A percentile compares a stretch with the other conserved stretches of the same genome.
phyloP scores from a whole-genome alignment of 1,284 basidiomycete species.

The Gastroboletus turbinatus region DNA sequence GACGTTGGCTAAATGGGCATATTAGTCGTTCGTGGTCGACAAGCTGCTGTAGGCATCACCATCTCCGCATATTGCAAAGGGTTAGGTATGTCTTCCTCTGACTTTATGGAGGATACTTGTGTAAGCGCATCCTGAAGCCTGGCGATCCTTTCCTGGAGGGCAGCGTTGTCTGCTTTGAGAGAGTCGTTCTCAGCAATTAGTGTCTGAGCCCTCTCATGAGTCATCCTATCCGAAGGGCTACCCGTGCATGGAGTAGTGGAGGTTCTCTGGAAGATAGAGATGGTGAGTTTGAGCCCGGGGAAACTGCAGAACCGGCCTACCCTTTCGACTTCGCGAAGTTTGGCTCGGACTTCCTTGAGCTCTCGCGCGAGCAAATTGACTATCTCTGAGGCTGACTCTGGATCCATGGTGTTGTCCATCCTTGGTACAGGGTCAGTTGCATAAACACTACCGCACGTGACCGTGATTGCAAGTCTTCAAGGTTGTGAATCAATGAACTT shows the following conservation, averaged over 20 bases:
- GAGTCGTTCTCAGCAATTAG: constrained; percentile 17
- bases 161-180: constrained; percentile 23
- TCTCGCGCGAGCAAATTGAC: constrained; percentile 29
- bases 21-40: constrained; percentile 3
- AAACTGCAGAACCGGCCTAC: constrained; percentile 3
- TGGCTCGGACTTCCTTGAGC: constrained; percentile 24
- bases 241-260: constrained; percentile 1
- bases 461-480: neutral
- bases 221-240: neutral
- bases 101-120: constrained; percentile 19
- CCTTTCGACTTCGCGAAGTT: constrained; percentile 23
- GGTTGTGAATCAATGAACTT: neutral
- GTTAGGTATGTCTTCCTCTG: constrained; percentile 8
- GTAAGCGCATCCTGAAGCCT: constrained; percentile 13
- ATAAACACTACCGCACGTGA: too few species aligned
- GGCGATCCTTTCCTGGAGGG: constrained; percentile 14
- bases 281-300: neutral
- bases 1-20: constrained; percentile 6
- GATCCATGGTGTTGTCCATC: constrained; percentile 28
- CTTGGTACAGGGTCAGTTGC: neutral
- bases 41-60: neutral
- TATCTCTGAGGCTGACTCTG: constrained; percentile 26
- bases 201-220: constrained; percentile 7
- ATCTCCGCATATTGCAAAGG: constrained; percentile 8
- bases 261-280: constrained; percentile 10